These are phyloP conservation scores for Penicillium pancosmium DNA, from an alignment of 495 filamentous ascomycete species.

Conservation along the genomic window DNA sequence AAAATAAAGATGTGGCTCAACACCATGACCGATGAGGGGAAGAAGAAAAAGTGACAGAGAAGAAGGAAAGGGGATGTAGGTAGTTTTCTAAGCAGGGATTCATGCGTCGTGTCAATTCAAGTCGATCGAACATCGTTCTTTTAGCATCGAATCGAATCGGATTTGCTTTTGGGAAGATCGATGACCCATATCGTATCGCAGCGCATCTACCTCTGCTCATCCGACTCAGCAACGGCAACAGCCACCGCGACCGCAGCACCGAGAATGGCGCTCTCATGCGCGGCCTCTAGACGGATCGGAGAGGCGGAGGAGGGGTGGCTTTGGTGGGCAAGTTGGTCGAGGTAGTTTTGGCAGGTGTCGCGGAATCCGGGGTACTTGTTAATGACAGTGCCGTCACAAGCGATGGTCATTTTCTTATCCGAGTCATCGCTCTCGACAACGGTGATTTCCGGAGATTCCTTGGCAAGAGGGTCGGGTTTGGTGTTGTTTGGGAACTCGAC, in stretches of 20 bases:
- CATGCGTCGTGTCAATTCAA: neutral
- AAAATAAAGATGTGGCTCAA: neutral
- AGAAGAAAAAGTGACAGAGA: constrained; percentile 4
- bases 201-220: constrained; percentile 8
- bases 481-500: constrained; percentile 39
- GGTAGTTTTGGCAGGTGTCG: constrained; percentile 51
- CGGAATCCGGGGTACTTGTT: constrained; percentile 62
- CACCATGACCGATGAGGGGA: neutral
- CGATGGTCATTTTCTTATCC: constrained; percentile 45
- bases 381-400: constrained; percentile 62
- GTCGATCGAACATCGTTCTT: neutral
- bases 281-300: constrained; percentile 49
- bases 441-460: constrained; percentile 44
- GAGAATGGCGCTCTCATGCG: constrained; percentile 56
- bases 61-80: neutral
- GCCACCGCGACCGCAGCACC: constrained; percentile 61
- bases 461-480: constrained; percentile 29
- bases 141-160: too few species aligned
- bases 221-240: constrained; percentile 36
- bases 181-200: neutral
- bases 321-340: constrained; percentile 47
- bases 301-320: constrained; percentile 26
- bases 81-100: neutral
- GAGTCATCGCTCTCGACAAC: constrained; percentile 41
- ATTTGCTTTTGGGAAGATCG: neutral